Conservation (phyloP, 345 rosid species). For the Euphorbia tirucalli region DNA sequence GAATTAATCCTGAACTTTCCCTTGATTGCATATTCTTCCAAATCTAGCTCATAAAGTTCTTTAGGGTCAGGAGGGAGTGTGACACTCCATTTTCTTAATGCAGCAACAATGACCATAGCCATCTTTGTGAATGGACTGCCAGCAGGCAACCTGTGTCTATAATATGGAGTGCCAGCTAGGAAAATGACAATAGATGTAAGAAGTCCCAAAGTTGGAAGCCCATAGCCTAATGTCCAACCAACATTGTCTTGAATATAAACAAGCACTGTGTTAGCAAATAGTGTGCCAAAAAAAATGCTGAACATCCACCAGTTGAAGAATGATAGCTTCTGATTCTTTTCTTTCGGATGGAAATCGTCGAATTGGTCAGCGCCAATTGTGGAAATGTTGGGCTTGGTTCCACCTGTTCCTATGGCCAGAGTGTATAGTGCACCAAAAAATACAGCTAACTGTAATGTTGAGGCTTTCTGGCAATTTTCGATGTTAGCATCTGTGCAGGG, state of each 20-base stretch:
- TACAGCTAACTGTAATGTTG: conserved; percentile 52
- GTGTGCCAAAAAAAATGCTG: conserved; percentile 80
- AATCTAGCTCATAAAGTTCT: conserved; percentile 54
- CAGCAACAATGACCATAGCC: conserved; percentile 72
- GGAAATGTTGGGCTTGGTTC: conserved; percentile 92
- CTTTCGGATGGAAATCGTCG: conserved; percentile 72
- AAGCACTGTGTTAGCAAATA: conserved; percentile 76
- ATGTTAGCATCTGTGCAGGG: conserved; percentile 31
- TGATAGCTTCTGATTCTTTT: conserved; percentile 71
- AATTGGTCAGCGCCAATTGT: conserved; percentile 94
- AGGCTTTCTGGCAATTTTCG: conserved; percentile 53
- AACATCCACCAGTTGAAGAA: conserved; percentile 99
- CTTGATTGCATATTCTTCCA: conserved; percentile 42
- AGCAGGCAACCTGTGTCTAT: conserved; percentile 63
- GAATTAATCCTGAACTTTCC: conserved; percentile 60
- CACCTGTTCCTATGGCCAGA: conserved; percentile 75
- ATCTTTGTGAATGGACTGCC: conserved; percentile 80
- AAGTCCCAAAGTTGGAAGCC: conserved; percentile 72
- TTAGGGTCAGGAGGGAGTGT: conserved; percentile 43
- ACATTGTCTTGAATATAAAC: conserved; percentile 90
- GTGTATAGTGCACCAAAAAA: conserved; percentile 78
- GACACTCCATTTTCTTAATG: conserved; percentile 52
- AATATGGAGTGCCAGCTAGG: conserved; percentile 63
- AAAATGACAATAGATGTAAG: conserved; percentile 53
- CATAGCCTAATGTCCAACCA: conserved; percentile 82